Base-by-base conservation (phyloP, 257 asterid species). In the Ballota nigra region DNA sequence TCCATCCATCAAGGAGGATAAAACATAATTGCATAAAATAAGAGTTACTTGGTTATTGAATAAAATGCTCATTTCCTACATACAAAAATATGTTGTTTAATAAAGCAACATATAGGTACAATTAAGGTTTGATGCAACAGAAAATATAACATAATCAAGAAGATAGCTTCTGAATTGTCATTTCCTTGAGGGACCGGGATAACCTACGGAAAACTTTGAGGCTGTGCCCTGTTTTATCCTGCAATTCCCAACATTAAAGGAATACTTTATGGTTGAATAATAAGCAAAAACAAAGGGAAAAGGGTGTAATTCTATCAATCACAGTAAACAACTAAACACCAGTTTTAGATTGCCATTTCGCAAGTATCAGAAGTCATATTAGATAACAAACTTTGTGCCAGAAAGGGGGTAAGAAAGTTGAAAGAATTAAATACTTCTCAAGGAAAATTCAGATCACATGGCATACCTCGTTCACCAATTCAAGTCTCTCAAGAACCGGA, bases 171-270 rank as follows among this genome's bases (percentile, higher is more conserved):
- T 83, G 93, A 81, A 87, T 75, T 6, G 92, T 73, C 63, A 83
- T 76, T 74, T 93, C 97, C 82, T 91, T 93, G 4, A 93, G 84
- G 51, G 96, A 86, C 68, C 86, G 85, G 6, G 84, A 83, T 69
- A 88, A 68, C 81, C 97, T 82, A 31, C 78, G 83, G 59, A 93
- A 88, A 36, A 86, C 81, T 76, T 89, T 89, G 45, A 90, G 92
- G 80, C 77, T 82, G 68, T 87, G 96, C 31, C 97, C 96, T 6
- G 80, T 80, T 87, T 91, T 93, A 43, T 85, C 96, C 98, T 93
- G 98, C 52, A 67, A 47, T 61, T 62, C 53, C 38, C 66, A 70
- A 45, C 9, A 10, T 24, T 16, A 64, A 19, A 8, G 5, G 49
- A 4, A 20, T 0, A n/a, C 3, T 5, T 53, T 12, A 57, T 13